A percentile compares a stretch with the other conserved stretches of the same genome.
Evolutionary conservation across 441 rosid species (phyloP).

Genomic region (Adansonia gregorii): DNA sequence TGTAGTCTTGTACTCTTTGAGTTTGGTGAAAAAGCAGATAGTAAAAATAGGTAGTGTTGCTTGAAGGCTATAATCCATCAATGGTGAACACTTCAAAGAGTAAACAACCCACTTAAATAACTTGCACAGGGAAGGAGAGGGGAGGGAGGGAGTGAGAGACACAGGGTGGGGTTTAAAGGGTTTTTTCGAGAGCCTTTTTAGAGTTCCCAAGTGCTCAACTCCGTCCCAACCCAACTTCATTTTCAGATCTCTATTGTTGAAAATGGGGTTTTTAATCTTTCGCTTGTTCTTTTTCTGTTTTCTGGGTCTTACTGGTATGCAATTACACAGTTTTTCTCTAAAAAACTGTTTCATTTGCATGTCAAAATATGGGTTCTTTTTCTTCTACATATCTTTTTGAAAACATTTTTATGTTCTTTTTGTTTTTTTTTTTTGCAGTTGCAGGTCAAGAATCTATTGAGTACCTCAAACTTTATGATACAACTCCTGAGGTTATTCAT

Average conservation of each 20-base stretch:
- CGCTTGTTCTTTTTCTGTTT: constrained; percentile 46
- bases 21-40: not conserved
- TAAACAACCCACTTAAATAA: not conserved
- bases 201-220: not conserved
- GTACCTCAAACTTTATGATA: constrained; percentile 38
- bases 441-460: constrained; percentile 53
- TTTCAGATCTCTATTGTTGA: constrained; percentile 25
- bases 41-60: not conserved
- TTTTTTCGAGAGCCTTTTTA: not conserved
- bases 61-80: not conserved
- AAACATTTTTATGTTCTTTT: not conserved
- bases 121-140: constrained; percentile 4
- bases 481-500: constrained; percentile 34
- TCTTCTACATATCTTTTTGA: constrained; percentile 3
- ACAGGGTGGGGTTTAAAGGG: not conserved
- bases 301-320: constrained; percentile 56
- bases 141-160: not conserved
- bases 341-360: not conserved
- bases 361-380: constrained; percentile 6
- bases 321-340: too few species aligned
- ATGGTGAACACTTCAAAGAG: not conserved
- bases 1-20: not conserved
- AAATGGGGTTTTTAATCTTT: constrained; percentile 42
- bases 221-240: not conserved
- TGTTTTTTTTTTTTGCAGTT: too few species aligned